Base-by-base conservation (phyloP, 2,329 filamentous ascomycete species). In the Cercospora sp. region DNA sequence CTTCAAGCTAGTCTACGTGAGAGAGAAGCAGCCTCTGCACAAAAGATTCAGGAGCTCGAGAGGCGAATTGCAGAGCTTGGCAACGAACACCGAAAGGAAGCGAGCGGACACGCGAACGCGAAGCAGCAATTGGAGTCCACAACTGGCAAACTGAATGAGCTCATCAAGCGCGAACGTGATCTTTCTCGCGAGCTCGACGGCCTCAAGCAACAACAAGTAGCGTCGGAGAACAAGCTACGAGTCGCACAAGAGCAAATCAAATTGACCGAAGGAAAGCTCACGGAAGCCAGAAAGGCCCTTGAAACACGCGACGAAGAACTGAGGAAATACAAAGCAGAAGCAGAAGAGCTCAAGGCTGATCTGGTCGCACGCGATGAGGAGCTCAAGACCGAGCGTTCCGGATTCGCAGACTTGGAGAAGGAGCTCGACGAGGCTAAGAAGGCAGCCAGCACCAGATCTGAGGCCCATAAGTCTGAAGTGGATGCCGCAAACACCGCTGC, bases 251-350 rank as follows among this genome's bases (percentile, higher is more conserved):
- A 68, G 9, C 65, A 70, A 53, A 63, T 67, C 16, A 68, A 67
- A 16, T 59, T 58, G 9, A 59, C 67, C 23, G 69, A 74, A 36
- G 57, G 66, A 9, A 70, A 75, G 53, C 67, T 70, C 2, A 74
- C 76, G 5, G 65, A 74, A 13, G 67, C 70, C 26, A 69, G 72
- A 31, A 70, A 64, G 23, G 72, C 75, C 60, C 63, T 80, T 18
- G 80, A 84, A 51, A 83, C 85, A 20, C 79, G 81, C 20, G 81
- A 84, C n/a, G 73, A 74, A 31, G 74, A 76, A 51, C 33, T 76
- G 23, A 69, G 71, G 1, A 67, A 70, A 26, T 65, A 77, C 20
- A 67, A 66, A 39, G 48, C 64, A 12, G 71, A 75, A 48, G 26
- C 76, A 33, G 63, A 61, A 16, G 76, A 77, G 31, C 60, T 76